Percentiles rank a stretch among this genome's conserved stretches.
Conservation (phyloP, 2,329 filamentous ascomycete genomes). For the Sordariomycetes sp. region DNA sequence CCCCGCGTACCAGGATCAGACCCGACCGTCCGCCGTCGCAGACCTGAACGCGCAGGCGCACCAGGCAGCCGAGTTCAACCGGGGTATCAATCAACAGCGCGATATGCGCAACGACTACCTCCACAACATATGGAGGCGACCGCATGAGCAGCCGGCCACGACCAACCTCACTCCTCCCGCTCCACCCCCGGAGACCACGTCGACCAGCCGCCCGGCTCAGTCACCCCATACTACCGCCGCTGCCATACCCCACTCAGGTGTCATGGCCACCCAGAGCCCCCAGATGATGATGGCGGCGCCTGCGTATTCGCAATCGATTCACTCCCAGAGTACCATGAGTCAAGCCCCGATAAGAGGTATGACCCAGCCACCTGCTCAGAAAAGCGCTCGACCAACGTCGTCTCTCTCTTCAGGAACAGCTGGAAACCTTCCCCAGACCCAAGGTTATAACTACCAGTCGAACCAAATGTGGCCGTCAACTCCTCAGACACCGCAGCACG, state of each 20-base stretch:
- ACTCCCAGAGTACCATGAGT: conserved; percentile 60
- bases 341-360: conserved; percentile 64
- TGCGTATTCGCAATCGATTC: conserved; percentile 60
- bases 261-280: conserved; percentile 51
- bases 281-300: conserved; percentile 56
- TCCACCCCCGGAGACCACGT: conserved; percentile 12
- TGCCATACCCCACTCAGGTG: conserved; percentile 43
- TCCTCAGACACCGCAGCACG: conserved; percentile 49
- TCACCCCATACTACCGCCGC: conserved; percentile 47
- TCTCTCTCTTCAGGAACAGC: conserved; percentile 35
- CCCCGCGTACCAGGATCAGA: conserved; percentile 78
- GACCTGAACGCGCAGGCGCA: conserved; percentile 81
- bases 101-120: conserved; percentile 70
- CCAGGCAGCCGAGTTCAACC: conserved; percentile 85
- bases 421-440: conserved; percentile 37
- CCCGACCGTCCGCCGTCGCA: conserved; percentile 60
- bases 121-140: conserved; percentile 70
- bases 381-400: conserved; percentile 56
- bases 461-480: conserved; percentile 58
- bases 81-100: conserved; percentile 69
- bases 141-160: conserved; percentile 62
- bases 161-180: conserved; percentile 36
- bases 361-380: conserved; percentile 38
- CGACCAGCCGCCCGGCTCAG: conserved; percentile 40
- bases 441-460: conserved; percentile 53